Base-by-base conservation (phyloP, 2,329 filamentous ascomycete genomes). In the Apiospora pterosperma region DNA sequence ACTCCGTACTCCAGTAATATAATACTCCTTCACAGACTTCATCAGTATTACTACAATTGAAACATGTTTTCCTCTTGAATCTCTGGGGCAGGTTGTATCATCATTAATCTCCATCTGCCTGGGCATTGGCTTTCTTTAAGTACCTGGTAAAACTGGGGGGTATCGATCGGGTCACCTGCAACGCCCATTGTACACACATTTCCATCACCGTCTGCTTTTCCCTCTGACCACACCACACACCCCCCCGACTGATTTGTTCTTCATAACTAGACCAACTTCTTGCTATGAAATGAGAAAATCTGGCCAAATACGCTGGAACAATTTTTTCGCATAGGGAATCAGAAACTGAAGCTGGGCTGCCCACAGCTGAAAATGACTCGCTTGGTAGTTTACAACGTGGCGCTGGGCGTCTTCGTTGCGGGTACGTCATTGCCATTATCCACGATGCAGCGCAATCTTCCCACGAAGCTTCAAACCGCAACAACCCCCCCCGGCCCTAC, bases 331-430 rank as follows among this genome's bases (percentile, higher is more conserved):
- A 34, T n/a, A 28, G 16, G 16, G 19, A 34, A 55, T 34, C 34
- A 28, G 48, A 4, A 55, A 34, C 21, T 34, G 28, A 55, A n/a
- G 48, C 48, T 55, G 25, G 11, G 48, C 48, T 55, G 25, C 16
- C 48, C 16, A 55, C 1, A 34, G 48, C 48, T 19, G 3, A 55
- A 55, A 34, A 82, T 82, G 80, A 81, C 80, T 65, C 76, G 80
- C 71, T 71, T 73, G 62, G 74, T 78, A 66, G 75, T 82, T 61
- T 82, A 82, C 68, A 73, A 68, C 64, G 70, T 75, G 64, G 76
- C 76, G 63, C 73, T 82, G 31, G 75, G 77, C 66, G 76, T 78
- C 64, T 81, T 82, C 64, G 67, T 79, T 21, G 77, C 76, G 58
- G 80, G 80, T 81, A 78, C 72, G 76, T 76, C 70, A 73, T 75